These are phyloP conservation scores for Gossypium stocksii DNA, from an alignment of 345 rosid species.

Conservation along the genomic window DNA sequence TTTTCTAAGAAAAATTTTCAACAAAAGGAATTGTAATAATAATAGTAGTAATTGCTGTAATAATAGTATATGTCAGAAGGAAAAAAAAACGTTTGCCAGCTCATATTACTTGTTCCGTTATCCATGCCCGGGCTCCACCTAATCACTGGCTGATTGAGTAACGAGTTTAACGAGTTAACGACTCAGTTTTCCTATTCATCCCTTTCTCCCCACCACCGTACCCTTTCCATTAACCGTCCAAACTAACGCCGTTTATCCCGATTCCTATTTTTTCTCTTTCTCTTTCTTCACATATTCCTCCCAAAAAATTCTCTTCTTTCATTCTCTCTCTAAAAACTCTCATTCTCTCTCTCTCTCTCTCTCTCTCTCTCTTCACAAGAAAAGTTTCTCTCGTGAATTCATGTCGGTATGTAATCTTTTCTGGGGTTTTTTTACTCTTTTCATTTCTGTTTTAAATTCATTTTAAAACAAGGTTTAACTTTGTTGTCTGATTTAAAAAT, in stretches of 20 bases:
- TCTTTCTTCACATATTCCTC: neutral
- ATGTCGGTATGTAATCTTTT: slow-evolving; percentile 56
- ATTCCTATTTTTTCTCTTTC: neutral
- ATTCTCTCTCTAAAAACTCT: neutral
- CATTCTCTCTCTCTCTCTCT: slow-evolving; percentile 22
- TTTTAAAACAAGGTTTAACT: neutral
- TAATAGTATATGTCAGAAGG: neutral
- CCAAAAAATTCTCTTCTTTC: neutral
- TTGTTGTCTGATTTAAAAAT: slow-evolving; percentile 11
- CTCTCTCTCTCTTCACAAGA: neutral
- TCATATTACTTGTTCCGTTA: neutral
- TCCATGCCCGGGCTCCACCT: neutral
- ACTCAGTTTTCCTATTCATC: neutral
- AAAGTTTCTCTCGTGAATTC: slow-evolving; percentile 28
- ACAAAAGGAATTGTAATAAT: neutral
- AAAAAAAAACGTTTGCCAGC: neutral
- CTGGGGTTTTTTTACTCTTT: neutral
- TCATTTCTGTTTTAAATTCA: slow-evolving; percentile 11
- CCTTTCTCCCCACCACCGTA: no score
- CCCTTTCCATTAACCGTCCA: neutral
- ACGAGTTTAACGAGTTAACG: neutral
- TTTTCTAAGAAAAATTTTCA: neutral
- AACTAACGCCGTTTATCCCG: neutral
- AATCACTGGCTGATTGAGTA: neutral
- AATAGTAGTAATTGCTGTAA: neutral